Base-by-base conservation (phyloP, 2,329 filamentous ascomycete genomes). In the Trichoderma gracile region DNA sequence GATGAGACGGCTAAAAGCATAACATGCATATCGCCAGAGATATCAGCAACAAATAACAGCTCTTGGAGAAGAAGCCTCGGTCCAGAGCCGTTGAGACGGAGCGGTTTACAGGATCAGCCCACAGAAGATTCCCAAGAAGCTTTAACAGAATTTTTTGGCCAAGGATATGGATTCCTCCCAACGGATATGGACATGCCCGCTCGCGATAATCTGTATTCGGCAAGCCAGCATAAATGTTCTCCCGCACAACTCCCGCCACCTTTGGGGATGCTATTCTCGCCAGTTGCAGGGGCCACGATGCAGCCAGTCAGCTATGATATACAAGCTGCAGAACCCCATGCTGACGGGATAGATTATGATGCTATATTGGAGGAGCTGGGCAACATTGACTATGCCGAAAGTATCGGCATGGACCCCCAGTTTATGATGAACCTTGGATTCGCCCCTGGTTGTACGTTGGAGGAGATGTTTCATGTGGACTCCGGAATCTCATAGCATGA, bases 401-500 rank as follows among this genome's bases (percentile, higher is more conserved):
- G 59, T 8, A 54, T 53, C n/a, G 49, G 45, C 9, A 38, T 62
- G 40, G 59, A 62, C 15, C 49, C 59, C 38, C 59, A 62, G 49
- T 62, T 62, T 19, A 62, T 62, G 59, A 54, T 38, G 59, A 62
- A 62, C 33, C 59, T 62, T 14, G 59, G 59, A 15, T 62, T 62
- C 30, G 59, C 59, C n/a, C 59, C 59, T 38, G 59, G 59, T 1
- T 53, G 49, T 19, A 54, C 59, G 21, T 19, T 62, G 25, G 59
- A 62, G 53, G 59, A 54, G 7, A 25, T 62, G 25, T 62, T 53
- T 38, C 49, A 62, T 25, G 40, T 19, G 10, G 40, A 54, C 10
- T 46, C 59, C 25, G 25, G 59, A 6, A 27, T 45, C 17, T 46
- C 33, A 54, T 19, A 52, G 2, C 6, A n/a, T 38, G 19, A 23